Evolutionary conservation across 2,329 filamentous ascomycete species (phyloP).

Genomic region (Cladobotryum protrusum): DNA sequence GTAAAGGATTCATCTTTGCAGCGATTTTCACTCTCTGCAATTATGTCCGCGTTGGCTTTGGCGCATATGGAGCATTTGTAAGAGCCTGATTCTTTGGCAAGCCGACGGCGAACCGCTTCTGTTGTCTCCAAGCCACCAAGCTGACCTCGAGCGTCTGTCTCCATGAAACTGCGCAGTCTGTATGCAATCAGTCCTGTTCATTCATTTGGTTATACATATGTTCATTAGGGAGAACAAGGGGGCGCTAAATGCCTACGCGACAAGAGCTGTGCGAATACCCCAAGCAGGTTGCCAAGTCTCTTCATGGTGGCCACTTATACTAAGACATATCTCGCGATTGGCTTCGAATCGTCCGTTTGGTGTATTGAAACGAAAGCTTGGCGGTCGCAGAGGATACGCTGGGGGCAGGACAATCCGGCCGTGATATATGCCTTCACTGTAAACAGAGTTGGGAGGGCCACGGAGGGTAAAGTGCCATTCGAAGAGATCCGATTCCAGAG

Average conservation of each 20-base stretch:
- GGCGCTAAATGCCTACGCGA: constrained; percentile 37
- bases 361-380: constrained; percentile 91
- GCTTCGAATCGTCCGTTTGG: constrained; percentile 90
- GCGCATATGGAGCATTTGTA: constrained; percentile 69
- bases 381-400: constrained; percentile 84
- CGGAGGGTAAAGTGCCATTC: constrained; percentile 99
- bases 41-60: constrained; percentile 65
- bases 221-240: background rate
- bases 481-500: constrained; percentile 84
- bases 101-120: constrained; percentile 57
- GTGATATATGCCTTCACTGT: constrained; percentile 82
- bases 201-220: background rate
- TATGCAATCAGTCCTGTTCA: constrained; percentile 2
- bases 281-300: constrained; percentile 98
- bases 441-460: constrained; percentile 76
- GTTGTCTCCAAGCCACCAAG: constrained; percentile 79
- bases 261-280: constrained; percentile 86
- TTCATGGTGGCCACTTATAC: constrained; percentile 91
- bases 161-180: constrained; percentile 81
- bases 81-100: constrained; percentile 59
- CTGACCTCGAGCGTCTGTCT: constrained; percentile 80
- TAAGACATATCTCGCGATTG: constrained; percentile 94
- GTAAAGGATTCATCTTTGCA: constrained; percentile 33
- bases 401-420: constrained; percentile 88
- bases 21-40: constrained; percentile 61